Conservation (phyloP, 2,329 filamentous ascomycete genomes). For the Magnaporthiopsis incrustans region DNA sequence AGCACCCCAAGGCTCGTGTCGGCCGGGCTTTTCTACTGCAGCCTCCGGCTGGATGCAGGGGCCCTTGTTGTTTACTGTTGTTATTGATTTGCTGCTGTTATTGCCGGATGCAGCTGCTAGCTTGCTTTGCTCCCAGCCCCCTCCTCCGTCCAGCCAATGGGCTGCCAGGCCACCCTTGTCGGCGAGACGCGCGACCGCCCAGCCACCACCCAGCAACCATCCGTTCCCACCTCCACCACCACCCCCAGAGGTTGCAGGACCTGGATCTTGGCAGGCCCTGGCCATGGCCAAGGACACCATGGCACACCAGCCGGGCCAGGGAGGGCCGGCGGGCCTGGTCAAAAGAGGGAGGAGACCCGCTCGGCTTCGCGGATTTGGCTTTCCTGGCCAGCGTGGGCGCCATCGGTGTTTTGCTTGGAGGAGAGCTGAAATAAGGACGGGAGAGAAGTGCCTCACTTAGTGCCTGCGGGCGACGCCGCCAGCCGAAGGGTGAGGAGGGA, state of each 20-base stretch:
- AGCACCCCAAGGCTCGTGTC: background rate
- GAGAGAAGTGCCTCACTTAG: background rate
- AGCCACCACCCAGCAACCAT: background rate
- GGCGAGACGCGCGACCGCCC: background rate
- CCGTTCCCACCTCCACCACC: background rate
- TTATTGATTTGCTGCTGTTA: background rate
- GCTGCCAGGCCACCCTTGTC: background rate
- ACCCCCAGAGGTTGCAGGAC: background rate
- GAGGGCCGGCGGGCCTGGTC: too few species aligned
- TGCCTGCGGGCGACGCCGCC: background rate
- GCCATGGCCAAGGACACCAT: background rate
- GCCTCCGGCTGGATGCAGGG: background rate
- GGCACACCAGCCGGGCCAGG: background rate
- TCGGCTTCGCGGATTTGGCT: background rate
- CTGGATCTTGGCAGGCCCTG: background rate
- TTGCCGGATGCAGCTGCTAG: background rate
- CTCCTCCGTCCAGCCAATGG: background rate
- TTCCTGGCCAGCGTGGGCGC: background rate
- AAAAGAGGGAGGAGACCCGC: too few species aligned
- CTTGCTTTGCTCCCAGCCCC: background rate
- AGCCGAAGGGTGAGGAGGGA: background rate
- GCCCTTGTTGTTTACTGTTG: background rate
- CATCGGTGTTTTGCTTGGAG: background rate
- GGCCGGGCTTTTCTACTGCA: background rate
- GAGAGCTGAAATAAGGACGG: background rate